Base-by-base conservation (phyloP, 805 yeast genomes). In the Phaffomyces thermotolerans region DNA sequence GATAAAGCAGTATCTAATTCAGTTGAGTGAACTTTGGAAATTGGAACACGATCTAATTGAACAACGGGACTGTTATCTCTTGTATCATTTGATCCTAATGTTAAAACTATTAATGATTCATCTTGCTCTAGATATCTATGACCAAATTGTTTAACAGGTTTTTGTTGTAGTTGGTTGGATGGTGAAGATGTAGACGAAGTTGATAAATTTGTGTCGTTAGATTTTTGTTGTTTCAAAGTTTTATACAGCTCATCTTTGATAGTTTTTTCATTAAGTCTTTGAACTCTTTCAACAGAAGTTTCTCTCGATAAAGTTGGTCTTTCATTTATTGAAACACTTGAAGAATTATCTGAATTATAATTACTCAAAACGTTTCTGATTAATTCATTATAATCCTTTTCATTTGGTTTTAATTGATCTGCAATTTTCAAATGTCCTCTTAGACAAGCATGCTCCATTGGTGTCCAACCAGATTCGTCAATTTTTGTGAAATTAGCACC, bases 381-480 rank as follows among this genome's bases (percentile, higher is more conserved):
- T 23, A 50, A 58, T 1, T 68, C 65, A 40, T 67, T 63, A 45
- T 64, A 69, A 50, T 73, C 66, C 4, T 52, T 45, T 6, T 32
- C 40, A 22, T 20, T 34, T 2, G 85, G 85, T 27, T 71, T 71
- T 43, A 91, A 66, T 55, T 77, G 53, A 41, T 77, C 77, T 2
- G 93, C 81, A 32, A 87, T 75, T 3, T 68, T 72, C 45, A 90
- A 65, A 60, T 89, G 95, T 6, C 98, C 98, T 53, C 97, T 73
- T 37, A 91, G 68, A 39, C 87, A 81, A 0, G 97, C 96, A 62
- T 91, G 98, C 57, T 91, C 98, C 80, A 88, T 80, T n/a, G 98
- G 96, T 17, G 88, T 78, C 98, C 98, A 91, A 0, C 97, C 97
- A 41, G 93, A 82, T 37, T 78, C 82, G 65, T 91, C 98, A 15